phyloP scores from a whole-genome alignment of 192 early-diverging fungal genomes.

The Phycomyces blakesleeanus region DNA sequence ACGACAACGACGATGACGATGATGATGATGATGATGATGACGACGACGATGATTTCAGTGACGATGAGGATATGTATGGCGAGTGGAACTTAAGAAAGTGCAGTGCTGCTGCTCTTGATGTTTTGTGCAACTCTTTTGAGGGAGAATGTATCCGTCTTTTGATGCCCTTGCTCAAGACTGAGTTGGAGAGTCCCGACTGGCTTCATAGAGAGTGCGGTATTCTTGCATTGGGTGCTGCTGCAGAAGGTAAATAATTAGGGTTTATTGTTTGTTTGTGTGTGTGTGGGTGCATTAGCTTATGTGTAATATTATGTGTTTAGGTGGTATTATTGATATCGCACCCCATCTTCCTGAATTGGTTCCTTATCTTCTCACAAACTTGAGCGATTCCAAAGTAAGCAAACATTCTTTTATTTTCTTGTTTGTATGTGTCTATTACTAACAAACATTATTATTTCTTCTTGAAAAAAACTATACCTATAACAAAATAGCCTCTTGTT shows the following conservation, averaged over 20 bases:
- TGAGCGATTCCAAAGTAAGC: constrained; percentile 73
- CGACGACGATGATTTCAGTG: constrained; percentile 80
- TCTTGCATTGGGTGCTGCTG: constrained; percentile 95
- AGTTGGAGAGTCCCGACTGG: constrained; percentile 86
- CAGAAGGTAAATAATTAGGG: constrained; percentile 86
- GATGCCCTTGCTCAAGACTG: constrained; percentile 79
- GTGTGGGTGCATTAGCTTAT: too few relatives aligned
- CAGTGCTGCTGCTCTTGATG: constrained; percentile 93
- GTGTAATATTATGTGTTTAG: too few relatives aligned
- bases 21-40: constrained; percentile 77
- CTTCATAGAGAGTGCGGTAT: constrained; percentile 91
- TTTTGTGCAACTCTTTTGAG: constrained; percentile 85
- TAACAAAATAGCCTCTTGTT: constrained; percentile 69
- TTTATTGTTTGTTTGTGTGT: too few relatives aligned
- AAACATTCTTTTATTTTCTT: too few relatives aligned
- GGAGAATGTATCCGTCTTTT: constrained; percentile 80
- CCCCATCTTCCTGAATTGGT: constrained; percentile 84
- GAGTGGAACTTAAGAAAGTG: constrained; percentile 99
- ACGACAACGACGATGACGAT: constrained; percentile 24
- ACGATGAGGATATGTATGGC: constrained; percentile 78
- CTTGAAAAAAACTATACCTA: neutral
- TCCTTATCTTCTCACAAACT: constrained; percentile 77
- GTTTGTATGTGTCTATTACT: too few relatives aligned
- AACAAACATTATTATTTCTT: constrained; percentile 1
- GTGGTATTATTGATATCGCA: constrained; percentile 86